Evolutionary conservation across 2,329 filamentous ascomycete species (phyloP), one percentile per base, ranked within the genome.

Genomic region (Thielaviopsis euricoi): DNA sequence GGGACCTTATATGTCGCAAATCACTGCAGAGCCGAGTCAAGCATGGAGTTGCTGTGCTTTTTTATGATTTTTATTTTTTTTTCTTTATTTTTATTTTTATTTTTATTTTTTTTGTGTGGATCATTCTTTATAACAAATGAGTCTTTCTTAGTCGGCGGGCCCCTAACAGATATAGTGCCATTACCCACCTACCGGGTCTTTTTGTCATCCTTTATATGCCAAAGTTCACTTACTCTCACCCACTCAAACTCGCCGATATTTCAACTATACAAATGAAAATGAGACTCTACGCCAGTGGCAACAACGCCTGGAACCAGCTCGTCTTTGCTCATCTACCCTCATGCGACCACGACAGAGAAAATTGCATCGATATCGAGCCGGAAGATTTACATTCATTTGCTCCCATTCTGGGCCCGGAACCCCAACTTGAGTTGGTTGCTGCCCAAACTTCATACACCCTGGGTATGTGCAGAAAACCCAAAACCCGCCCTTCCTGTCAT

Each of bases 271-370:
- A 12, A 6, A 55, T 48, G 40, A 37, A 43, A 23, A 73, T 79
- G 76, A 69, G 76, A 56, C 66, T 83, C 5, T 78, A 76, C 64
- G 77, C 74, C 49, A 63, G 75, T 2, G 80, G 80, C 48, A 76
- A 79, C 67, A 83, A 83, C 64, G 77, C 78, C 57, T 83, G 77
- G 77, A 67, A 68, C 58, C 79, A 83, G 63, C 71, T 82, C 17
- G 62, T 64, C 1, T 75, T 80, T 59, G 50, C 50, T 7, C 13
- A 55, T 48, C 15, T 1, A 48, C 13, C 60, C 59, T 6, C n/a
- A 15, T 21, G 21, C 15, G 10, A 53, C 19, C 29, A 49, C 7
- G 12, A 26, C 9, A 13, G 13, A 26, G 13, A 26, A 46, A 48
- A 15, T 25, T 52, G 10, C 5, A 46, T 17, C 6, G 61, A 60